A percentile compares a stretch with the other conserved stretches of the same genome.
phyloP scores from a whole-genome alignment of 1,284 basidiomycete species.

The Trichosporon inkin region DNA sequence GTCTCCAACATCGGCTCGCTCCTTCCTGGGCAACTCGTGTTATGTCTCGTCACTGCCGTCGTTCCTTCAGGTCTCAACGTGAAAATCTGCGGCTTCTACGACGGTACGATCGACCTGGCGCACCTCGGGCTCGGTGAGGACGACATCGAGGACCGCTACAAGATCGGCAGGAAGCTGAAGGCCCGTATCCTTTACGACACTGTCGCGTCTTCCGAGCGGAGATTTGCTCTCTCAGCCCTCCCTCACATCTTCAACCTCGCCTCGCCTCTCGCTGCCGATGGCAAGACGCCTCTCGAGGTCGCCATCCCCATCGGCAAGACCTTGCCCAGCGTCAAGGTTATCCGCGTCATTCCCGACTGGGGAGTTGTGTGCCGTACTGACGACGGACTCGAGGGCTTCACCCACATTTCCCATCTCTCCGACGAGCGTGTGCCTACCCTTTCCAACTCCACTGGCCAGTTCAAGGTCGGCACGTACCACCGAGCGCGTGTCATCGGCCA shows the following conservation, averaged over 20 bases:
- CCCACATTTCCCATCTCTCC: conserved; percentile 92
- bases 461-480: conserved; percentile 74
- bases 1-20: conserved; percentile 75
- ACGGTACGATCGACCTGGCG: conserved; percentile 80
- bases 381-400: conserved; percentile 67
- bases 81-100: conserved; percentile 88
- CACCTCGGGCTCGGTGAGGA: conserved; percentile 60
- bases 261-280: conserved; percentile 43
- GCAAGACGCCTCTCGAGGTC: conserved; percentile 53
- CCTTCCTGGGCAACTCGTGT: conserved; percentile 82
- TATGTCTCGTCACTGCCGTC: conserved; percentile 76
- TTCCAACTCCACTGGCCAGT: conserved; percentile 65
- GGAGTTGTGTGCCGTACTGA: conserved; percentile 69
- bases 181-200: conserved; percentile 82
- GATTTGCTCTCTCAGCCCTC: conserved; percentile 72
- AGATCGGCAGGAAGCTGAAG: conserved; percentile 80
- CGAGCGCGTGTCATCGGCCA: conserved; percentile 85
- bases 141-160: conserved; percentile 58
- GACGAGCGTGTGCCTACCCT: conserved; percentile 83
- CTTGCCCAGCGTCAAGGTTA: conserved; percentile 67
- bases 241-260: conserved; percentile 65
- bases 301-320: conserved; percentile 69
- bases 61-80: conserved; percentile 76
- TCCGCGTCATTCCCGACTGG: conserved; percentile 71
- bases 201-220: conserved; percentile 63